These are phyloP conservation scores for Clarireedia paspali DNA, from an alignment of 2,329 filamentous ascomycete species.

Conservation along the genomic window DNA sequence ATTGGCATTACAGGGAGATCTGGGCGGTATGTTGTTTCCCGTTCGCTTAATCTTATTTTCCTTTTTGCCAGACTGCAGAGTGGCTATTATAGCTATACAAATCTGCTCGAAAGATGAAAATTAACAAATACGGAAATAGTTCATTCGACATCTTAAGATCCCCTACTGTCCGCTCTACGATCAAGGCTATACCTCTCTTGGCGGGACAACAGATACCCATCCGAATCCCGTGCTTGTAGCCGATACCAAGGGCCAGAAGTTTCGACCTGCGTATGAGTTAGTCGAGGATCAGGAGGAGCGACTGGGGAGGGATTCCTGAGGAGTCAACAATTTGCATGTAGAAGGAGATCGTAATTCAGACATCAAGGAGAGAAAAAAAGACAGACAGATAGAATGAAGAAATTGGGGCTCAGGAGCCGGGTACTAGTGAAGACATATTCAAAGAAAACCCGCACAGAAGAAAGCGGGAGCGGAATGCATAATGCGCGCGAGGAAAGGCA, in stretches of 20 bases:
- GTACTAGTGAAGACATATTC: not conserved
- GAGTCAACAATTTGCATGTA: not conserved
- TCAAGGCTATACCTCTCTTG: constrained; percentile 83
- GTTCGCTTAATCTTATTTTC: not conserved
- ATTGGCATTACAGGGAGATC: constrained; percentile 95
- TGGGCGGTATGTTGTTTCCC: constrained; percentile 64
- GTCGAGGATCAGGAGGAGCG: constrained; percentile 70
- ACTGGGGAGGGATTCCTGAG: constrained; percentile 57
- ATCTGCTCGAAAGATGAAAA: not conserved
- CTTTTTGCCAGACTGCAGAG: not conserved
- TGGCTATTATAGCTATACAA: not conserved
- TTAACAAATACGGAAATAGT: constrained; percentile 39
- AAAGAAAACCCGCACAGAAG: not conserved
- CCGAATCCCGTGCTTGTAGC: constrained; percentile 70
- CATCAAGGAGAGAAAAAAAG: not conserved
- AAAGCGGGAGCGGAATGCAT: too few relatives aligned
- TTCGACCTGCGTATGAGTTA: constrained; percentile 69
- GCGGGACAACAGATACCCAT: constrained; percentile 79
- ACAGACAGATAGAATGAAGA: not conserved
- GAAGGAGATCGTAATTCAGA: not conserved
- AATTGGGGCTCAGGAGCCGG: not conserved
- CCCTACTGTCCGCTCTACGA: constrained; percentile 87
- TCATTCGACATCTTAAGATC: constrained; percentile 70
- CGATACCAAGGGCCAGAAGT: constrained; percentile 34
- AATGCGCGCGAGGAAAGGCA: too few relatives aligned